These are phyloP conservation scores for Rhodomyrtus psidioides DNA, from an alignment of 441 rosid genomes.

Conservation along the genomic window DNA sequence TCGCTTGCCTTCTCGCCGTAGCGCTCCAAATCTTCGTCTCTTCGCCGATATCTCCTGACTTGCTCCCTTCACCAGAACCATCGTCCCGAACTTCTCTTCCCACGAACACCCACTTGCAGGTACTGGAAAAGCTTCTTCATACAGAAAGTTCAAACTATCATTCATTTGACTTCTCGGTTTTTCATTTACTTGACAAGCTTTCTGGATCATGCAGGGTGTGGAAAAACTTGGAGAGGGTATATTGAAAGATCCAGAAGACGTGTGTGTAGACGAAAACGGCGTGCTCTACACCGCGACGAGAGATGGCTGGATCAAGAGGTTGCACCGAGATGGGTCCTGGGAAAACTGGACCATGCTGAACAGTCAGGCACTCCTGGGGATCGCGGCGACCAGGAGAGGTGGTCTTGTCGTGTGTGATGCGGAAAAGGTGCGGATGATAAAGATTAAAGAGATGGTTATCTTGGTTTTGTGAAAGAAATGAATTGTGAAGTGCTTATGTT, in stretches of 20 bases:
- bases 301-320: slow-evolving; percentile 50
- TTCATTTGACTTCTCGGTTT: neutral
- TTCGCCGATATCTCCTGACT: slow-evolving; percentile 34
- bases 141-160: neutral
- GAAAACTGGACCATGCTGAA: slow-evolving; percentile 32
- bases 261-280: slow-evolving; percentile 26
- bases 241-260: slow-evolving; percentile 27
- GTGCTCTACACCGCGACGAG: slow-evolving; percentile 31
- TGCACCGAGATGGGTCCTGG: slow-evolving; percentile 29
- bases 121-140: neutral
- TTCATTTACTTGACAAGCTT: neutral
- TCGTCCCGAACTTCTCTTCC: slow-evolving; percentile 8
- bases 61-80: slow-evolving; percentile 21
- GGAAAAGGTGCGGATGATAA: slow-evolving; percentile 16
- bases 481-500: neutral
- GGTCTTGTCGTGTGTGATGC: slow-evolving; percentile 36
- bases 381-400: slow-evolving; percentile 24
- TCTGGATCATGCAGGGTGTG: slow-evolving; percentile 13
- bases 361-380: slow-evolving; percentile 26
- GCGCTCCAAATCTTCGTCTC: slow-evolving; percentile 21
- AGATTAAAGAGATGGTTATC: neutral
- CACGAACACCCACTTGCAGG: slow-evolving; percentile 30
- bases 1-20: slow-evolving; percentile 20
- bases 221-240: slow-evolving; percentile 41
- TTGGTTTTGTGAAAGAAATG: neutral